Base-by-base conservation (phyloP, 2,329 filamentous ascomycete genomes). In the Calonectria pauciramosa region DNA sequence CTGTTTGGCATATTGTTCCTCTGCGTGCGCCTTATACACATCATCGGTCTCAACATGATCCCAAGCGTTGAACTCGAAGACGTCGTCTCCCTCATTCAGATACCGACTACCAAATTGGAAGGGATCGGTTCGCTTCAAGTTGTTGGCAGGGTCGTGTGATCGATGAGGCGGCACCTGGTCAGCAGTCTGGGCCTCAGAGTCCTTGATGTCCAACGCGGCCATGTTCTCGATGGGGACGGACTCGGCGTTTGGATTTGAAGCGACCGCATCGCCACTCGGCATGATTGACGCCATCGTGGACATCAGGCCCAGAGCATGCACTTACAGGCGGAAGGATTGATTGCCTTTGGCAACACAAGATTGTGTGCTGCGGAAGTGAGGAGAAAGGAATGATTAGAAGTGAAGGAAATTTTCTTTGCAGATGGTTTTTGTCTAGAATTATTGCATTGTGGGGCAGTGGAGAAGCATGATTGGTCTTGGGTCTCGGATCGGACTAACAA, bases 61-160 rank as follows among this genome's bases (percentile, higher is more conserved):
- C 97, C 97, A 99, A 47, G 97, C 97, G 85, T 99, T 99, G 91
- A 97, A 98, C 85, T 97, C 94, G 87, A 96, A 99, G 82, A 98
- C 95, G 84, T 99, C 91, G 87, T 98, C 96, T 82, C 93, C 92
- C 84, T 96, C 90, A 81, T 94, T 92, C 67, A 99, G 91, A 82
- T 91, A 94, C 74, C 96, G 95, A 63, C 95, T 97, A 75, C 97
- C 97, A 85, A 99, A 99, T 86, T 97, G 94, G 86, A 99, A 99
- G 23, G 97, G 97, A 83, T 98, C 96, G 83, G 88, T 94, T 81
- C 95, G 92, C 88, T 99, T 99, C 86, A 94, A 89, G 84, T 96
- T 97, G 84, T 93, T 87, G 76, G 87, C 82, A 49, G 94, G 92
- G 81, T 94, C 90, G 84, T 96, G 94, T 28, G 94, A 95, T 78